Conservation (phyloP, 257 asterid genomes). For the Petrea volubilis region DNA sequence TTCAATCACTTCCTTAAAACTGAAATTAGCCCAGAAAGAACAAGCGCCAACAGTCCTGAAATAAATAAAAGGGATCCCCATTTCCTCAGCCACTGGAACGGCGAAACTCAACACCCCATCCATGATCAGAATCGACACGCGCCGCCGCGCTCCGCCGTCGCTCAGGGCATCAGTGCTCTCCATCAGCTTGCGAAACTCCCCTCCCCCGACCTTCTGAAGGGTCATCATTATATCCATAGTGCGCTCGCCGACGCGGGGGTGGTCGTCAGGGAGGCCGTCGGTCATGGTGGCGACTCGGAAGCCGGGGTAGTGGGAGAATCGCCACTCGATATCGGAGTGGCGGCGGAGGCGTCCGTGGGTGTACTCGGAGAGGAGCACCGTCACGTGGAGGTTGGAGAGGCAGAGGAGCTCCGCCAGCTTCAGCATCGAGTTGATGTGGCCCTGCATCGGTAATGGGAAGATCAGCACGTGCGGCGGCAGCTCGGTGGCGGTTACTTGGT, state of each 20-base stretch:
- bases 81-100: slow-evolving; percentile 58
- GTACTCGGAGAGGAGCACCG: slow-evolving; percentile 53
- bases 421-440: slow-evolving; percentile 67
- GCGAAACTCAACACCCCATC: slow-evolving; percentile 59
- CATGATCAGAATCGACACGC: slow-evolving; percentile 51
- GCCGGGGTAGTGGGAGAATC: slow-evolving; percentile 39
- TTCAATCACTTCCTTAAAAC: slow-evolving; percentile 48
- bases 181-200: slow-evolving; percentile 38
- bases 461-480: slow-evolving; percentile 65
- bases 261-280: slow-evolving; percentile 59
- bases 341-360: slow-evolving; percentile 50
- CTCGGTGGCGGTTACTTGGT: slow-evolving; percentile 4
- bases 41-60: slow-evolving; percentile 56
- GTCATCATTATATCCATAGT: slow-evolving; percentile 41
- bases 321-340: slow-evolving; percentile 39
- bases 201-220: slow-evolving; percentile 40
- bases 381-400: slow-evolving; percentile 48
- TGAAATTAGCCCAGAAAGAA: slow-evolving; percentile 60
- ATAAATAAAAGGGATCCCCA: slow-evolving; percentile 56
- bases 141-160: slow-evolving; percentile 31
- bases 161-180: slow-evolving; percentile 37
- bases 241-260: slow-evolving; percentile 52
- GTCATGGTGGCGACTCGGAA: slow-evolving; percentile 45
- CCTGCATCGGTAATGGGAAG: slow-evolving; percentile 72
- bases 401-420: slow-evolving; percentile 68